phyloP scores from a whole-genome alignment of 2,329 filamentous ascomycete genomes.

The Beauveria medogensis region DNA sequence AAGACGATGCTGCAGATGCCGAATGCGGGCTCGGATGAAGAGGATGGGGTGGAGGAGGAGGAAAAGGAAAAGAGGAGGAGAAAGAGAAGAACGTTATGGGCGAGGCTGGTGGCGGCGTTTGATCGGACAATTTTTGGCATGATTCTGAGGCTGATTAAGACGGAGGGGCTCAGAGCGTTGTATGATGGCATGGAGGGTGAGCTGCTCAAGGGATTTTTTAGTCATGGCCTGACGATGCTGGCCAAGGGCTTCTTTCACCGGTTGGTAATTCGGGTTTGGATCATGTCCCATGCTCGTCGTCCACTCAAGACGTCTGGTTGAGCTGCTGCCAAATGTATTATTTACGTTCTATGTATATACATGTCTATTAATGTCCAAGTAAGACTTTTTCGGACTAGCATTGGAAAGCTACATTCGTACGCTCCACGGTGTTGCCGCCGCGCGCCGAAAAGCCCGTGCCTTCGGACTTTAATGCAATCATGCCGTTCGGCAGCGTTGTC shows the following conservation, averaged over 20 bases:
- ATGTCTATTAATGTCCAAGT: background rate
- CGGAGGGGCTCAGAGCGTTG: constrained; percentile 59
- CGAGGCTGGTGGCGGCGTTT: constrained; percentile 17
- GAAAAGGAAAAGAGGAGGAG: constrained; percentile 8
- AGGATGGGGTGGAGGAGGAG: background rate
- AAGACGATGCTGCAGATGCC: constrained; percentile 69
- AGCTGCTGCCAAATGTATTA: background rate
- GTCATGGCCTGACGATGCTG: constrained; percentile 80
- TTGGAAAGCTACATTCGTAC: constrained; percentile 71
- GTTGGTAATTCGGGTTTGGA: constrained; percentile 64
- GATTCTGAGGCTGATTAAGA: constrained; percentile 47
- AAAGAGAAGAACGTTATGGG: constrained; percentile 8
- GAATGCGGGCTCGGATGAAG: background rate
- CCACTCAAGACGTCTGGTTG: constrained; percentile 13
- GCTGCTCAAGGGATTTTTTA: constrained; percentile 75
- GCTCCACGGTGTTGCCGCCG: constrained; percentile 77
- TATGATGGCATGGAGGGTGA: constrained; percentile 73
- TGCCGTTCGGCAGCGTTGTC: constrained; percentile 56
- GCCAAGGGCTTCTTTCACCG: constrained; percentile 72
- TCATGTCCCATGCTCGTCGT: constrained; percentile 33
- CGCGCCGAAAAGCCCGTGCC: constrained; percentile 88
- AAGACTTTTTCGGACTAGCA: constrained; percentile 39
- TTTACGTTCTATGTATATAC: background rate
- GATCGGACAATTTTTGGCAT: constrained; percentile 53
- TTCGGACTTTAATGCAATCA: constrained; percentile 75